A percentile compares a stretch with the other conserved stretches of the same genome.
Conservation (phyloP, 495 filamentous ascomycete genomes). For the Xylaria telfairii region DNA sequence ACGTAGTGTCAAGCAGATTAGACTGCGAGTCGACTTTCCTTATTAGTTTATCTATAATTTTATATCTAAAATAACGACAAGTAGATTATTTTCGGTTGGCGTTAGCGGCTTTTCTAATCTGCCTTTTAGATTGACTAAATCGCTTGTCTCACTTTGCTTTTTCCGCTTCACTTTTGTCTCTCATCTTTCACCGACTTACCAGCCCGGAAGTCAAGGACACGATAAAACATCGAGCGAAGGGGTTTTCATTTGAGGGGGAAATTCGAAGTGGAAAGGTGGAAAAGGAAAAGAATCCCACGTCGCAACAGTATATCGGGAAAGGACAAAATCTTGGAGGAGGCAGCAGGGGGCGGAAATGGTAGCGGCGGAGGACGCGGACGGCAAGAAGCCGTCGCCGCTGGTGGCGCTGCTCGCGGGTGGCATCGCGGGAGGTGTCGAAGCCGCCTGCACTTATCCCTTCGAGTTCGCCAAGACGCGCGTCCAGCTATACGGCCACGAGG, state of each 20-base stretch:
- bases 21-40: not conserved
- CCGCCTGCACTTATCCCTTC: slow-evolving; percentile 67
- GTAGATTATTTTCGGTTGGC: not conserved
- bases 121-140: not conserved
- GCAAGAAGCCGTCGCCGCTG: slow-evolving; percentile 43
- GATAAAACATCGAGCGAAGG: not conserved
- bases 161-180: not conserved
- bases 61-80: not conserved
- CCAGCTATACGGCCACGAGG: slow-evolving; percentile 58
- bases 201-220: not conserved
- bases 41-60: not conserved
- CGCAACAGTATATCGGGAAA: not conserved
- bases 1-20: not conserved
- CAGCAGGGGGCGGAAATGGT: slow-evolving; percentile 10
- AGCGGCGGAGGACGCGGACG: slow-evolving; percentile 31
- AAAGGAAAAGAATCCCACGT: not conserved
- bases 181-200: not conserved
- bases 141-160: not conserved
- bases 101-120: not conserved
- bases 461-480: slow-evolving; percentile 72
- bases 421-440: slow-evolving; percentile 62
- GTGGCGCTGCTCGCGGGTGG: slow-evolving; percentile 61
- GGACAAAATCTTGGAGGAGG: not conserved
- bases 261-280: not conserved
- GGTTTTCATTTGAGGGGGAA: not conserved